A percentile compares a stretch with the other conserved stretches of the same genome.
phyloP scores from a whole-genome alignment of 768 basidiomycete genomes.

The Russula vinacea region DNA sequence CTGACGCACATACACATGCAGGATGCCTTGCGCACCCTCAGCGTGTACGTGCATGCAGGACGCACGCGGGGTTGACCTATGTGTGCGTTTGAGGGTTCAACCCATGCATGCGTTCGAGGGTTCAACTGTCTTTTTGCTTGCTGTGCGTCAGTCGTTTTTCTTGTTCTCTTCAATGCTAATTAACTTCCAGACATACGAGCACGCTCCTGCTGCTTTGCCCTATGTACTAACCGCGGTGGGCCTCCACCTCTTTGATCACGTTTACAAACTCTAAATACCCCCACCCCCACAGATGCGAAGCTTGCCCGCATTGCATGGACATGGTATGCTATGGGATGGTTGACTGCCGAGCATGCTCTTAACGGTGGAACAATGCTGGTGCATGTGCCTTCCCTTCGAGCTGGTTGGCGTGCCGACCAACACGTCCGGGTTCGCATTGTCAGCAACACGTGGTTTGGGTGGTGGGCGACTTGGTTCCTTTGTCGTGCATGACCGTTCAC shows the following conservation, averaged over 20 bases:
- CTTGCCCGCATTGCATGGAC: constrained; percentile 47
- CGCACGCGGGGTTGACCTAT: no score
- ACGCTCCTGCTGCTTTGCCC: constrained; percentile 36
- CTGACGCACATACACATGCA: no score
- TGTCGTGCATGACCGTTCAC: constrained; percentile 40
- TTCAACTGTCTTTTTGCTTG: constrained; percentile 41
- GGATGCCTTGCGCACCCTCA: no score
- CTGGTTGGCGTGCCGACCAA: constrained; percentile 59
- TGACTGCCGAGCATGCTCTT: constrained; percentile 47
- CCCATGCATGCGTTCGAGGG: no score
- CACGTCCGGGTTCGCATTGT: constrained; percentile 54
- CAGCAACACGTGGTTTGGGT: constrained; percentile 40
- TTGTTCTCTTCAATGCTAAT: not conserved
- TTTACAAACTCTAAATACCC: no score
- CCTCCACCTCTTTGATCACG: constrained; percentile 47
- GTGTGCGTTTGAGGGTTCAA: no score
- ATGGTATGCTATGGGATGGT: constrained; percentile 43
- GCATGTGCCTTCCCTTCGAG: constrained; percentile 44
- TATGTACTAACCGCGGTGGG: constrained; percentile 43
- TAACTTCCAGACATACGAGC: constrained; percentile 27
- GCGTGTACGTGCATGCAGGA: no score
- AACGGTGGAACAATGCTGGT: constrained; percentile 43
- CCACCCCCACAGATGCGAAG: no score
- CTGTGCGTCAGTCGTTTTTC: constrained; percentile 18
- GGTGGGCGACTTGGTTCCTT: constrained; percentile 31